Base-by-base conservation (phyloP, 805 yeast species). In the Barnettozyma vustinii region DNA sequence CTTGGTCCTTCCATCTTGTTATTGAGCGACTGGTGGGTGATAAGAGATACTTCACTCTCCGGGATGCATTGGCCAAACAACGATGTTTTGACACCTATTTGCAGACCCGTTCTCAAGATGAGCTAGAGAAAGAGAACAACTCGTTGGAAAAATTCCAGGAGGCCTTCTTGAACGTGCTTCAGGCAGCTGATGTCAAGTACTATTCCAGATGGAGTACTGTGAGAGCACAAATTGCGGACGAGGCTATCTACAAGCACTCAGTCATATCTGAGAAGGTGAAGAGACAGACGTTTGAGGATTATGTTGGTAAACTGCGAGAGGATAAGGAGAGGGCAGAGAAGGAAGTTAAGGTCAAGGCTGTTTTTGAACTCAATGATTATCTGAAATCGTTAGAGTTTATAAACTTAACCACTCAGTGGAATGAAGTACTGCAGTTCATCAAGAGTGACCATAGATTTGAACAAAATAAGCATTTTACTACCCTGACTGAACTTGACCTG, bases 1-100 rank as follows among this genome's bases (percentile, higher is more conserved):
- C 84, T 0, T 86, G 92, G 91, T 75, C 94, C 0, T 88, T 88
- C 64, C 79, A 75, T 44, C 71, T 71, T 49, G 84, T 86, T 1
- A 80, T 89, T 66, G 74, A 77, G 20, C 65, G 67, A 16, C 77
- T 84, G 49, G 73, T 84, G 16, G 61, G 59, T 3, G 82, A 84
- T 54, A 78, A 83, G 2, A 69, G 81, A 15, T 90, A 87, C 58
- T 86, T 92, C 91, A 64, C 72, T 6, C 65, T 87, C 2, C 66
- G 71, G 5, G 87, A 84, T 58, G 75, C 96, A 0, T 57, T 83
- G 16, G 68, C 72, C 53, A 75, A 91, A 47, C 79, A 80, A 55
- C 68, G 69, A 23, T 61, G 79, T 21, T 89, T 83, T 65, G 94
- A 88, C 46, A 80, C 80, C 35, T 87, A 77, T 59, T 64, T 85